These are phyloP conservation scores for Euptelea pleiosperma DNA, from an alignment of 164 flowering plant species.

Conservation along the genomic window DNA sequence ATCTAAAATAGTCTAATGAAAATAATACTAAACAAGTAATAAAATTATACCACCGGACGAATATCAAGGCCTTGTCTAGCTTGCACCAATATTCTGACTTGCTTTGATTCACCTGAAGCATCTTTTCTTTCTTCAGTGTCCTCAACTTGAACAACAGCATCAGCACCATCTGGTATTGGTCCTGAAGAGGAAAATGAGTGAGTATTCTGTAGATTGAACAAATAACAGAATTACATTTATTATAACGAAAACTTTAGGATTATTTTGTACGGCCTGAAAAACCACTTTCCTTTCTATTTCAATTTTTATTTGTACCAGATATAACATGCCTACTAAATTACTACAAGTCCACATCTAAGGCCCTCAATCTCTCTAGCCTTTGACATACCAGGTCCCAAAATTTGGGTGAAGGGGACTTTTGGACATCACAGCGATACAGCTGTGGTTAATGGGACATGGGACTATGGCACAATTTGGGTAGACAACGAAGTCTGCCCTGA, in stretches of 20 bases:
- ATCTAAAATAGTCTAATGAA: neutral
- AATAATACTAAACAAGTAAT: neutral
- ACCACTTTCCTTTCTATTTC: too few species aligned
- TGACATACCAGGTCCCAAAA: too few species aligned
- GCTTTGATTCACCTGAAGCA: constrained; percentile 35
- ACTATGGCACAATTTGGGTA: too few species aligned
- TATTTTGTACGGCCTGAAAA: too few species aligned
- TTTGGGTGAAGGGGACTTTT: too few species aligned
- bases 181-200: constrained; percentile 37
- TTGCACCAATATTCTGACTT: constrained; percentile 61
- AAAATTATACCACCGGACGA: constrained; percentile 77
- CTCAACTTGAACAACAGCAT: constrained; percentile 95
- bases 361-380: too few species aligned
- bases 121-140: constrained; percentile 57
- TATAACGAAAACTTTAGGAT: neutral
- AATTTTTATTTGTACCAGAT: neutral
- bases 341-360: too few species aligned
- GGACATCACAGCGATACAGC: too few species aligned
- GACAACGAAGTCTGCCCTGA: too few species aligned
- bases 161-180: constrained; percentile 94
- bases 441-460: too few species aligned
- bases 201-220: neutral
- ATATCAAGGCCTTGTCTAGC: constrained; percentile 68
- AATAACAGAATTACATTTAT: neutral
- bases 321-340: neutral